These are phyloP conservation scores for Ophiocordyceps robertsii DNA, from an alignment of 2,329 filamentous ascomycete genomes.

Conservation along the genomic window DNA sequence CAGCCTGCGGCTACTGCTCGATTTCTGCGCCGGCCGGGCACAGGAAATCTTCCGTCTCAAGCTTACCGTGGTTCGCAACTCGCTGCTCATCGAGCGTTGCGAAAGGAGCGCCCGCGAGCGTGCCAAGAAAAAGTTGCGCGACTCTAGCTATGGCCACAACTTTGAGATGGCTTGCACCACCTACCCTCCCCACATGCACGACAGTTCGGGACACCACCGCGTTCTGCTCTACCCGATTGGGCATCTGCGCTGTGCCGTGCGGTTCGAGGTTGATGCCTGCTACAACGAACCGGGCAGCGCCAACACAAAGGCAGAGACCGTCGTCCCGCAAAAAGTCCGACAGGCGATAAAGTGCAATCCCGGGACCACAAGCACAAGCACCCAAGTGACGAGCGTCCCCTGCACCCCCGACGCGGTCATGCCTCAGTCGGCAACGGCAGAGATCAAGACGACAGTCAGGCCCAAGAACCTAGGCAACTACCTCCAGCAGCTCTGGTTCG, in stretches of 20 bases:
- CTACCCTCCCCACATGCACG: neutral
- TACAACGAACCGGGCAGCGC: neutral
- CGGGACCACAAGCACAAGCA: neutral
- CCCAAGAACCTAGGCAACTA: neutral
- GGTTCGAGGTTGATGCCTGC: neutral
- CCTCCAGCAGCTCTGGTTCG: constrained; percentile 15
- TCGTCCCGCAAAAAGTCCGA: neutral
- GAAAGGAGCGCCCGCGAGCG: neutral
- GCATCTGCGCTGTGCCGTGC: neutral
- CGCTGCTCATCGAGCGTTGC: neutral
- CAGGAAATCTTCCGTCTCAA: neutral
- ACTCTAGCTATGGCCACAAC: neutral
- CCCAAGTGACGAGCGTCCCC: neutral
- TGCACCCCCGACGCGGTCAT: neutral
- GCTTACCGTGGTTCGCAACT: neutral
- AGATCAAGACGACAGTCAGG: neutral
- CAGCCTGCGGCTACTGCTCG: neutral
- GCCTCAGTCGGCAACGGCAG: neutral
- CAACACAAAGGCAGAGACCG: neutral
- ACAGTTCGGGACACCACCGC: neutral
- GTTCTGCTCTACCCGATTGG: neutral
- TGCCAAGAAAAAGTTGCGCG: neutral
- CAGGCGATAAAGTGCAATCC: neutral
- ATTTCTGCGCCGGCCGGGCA: neutral
- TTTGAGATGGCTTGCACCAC: neutral